Conservation (phyloP, 176 grass and related monocot species). For the Eragrostis curvula region DNA sequence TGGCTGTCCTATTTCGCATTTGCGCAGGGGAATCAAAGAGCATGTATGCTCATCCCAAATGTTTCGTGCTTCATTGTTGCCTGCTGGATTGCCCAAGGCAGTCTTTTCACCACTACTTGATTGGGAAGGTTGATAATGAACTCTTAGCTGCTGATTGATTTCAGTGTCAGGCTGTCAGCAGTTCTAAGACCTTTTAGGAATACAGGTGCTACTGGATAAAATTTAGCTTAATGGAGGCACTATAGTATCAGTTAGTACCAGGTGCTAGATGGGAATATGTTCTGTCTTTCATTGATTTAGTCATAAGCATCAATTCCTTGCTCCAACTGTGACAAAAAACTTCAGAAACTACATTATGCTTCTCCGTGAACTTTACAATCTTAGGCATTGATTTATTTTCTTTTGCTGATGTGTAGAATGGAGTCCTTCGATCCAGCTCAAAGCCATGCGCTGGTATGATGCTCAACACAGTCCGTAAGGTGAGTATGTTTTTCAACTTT, state of each 20-base stretch:
- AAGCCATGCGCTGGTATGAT: constrained; percentile 8
- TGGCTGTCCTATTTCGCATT: not conserved
- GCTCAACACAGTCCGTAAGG: constrained; percentile 23
- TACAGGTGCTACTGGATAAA: not conserved
- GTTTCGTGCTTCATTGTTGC: too few relatives aligned
- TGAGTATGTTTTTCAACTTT: not conserved
- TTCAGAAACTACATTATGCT: not conserved
- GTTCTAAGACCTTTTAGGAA: not conserved
- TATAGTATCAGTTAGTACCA: not conserved
- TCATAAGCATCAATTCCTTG: not conserved
- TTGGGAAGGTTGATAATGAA: not conserved
- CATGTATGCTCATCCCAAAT: not conserved
- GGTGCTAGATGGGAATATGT: not conserved
- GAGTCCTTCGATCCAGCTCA: constrained; percentile 15
- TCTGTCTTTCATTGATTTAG: not conserved
- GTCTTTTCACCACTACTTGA: not conserved
- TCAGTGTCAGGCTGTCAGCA: not conserved
- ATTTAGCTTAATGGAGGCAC: not conserved
- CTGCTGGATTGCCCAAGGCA: not conserved
- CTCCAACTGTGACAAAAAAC: not conserved
- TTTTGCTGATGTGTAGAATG: constrained; percentile 33
- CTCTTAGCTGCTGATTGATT: not conserved
- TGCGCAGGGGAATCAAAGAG: not conserved
- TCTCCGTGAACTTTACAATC: not conserved
- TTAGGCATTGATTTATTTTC: not conserved